phyloP scores from a whole-genome alignment of 441 rosid genomes.

The Theobroma grandiflorum region DNA sequence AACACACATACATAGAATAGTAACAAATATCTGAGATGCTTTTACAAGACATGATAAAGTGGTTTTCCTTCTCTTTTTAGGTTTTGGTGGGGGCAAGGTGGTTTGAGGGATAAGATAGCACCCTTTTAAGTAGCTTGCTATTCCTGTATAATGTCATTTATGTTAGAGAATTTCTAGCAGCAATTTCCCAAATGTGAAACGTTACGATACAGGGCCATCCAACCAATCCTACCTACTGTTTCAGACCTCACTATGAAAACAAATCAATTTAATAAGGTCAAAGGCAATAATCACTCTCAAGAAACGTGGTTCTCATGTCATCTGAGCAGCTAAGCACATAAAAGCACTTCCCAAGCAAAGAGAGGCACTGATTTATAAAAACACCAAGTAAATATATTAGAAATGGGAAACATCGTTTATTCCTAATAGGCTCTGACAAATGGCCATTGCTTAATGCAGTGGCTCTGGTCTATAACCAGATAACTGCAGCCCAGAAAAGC shows the following conservation, averaged over 20 bases:
- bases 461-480: not conserved
- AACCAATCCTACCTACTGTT: not conserved
- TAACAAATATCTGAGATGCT: not conserved
- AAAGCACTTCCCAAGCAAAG: not conserved
- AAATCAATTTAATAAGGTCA: not conserved
- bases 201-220: not conserved
- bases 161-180: not conserved
- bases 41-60: not conserved
- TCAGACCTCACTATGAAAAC: not conserved
- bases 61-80: not conserved
- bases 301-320: not conserved
- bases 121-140: not conserved
- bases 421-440: conserved; percentile 1
- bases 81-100: not conserved
- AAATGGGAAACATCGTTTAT: conserved; percentile 1
- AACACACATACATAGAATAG: not conserved
- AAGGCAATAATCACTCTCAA: not conserved
- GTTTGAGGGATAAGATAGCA: not conserved
- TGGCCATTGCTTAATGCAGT: not conserved
- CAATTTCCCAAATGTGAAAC: not conserved
- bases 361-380: not conserved
- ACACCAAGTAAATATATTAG: not conserved
- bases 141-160: not conserved
- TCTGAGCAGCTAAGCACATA: conserved; percentile 1
- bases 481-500: not conserved